phyloP scores from a whole-genome alignment of 2,329 filamentous ascomycete species.

The Periconia sp. region DNA sequence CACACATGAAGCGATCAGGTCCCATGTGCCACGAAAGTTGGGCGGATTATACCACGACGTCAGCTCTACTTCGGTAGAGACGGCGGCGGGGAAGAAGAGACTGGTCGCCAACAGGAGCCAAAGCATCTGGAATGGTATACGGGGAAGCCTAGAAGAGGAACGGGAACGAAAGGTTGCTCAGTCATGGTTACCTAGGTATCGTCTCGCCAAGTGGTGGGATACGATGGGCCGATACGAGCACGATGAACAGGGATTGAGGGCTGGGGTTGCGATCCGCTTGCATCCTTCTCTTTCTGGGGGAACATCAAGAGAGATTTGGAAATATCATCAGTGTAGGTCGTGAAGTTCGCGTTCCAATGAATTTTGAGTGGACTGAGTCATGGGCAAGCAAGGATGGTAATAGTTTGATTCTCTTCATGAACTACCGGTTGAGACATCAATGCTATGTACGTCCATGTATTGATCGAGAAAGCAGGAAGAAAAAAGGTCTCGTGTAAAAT shows the following conservation, averaged over 20 bases:
- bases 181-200: not conserved
- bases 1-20: conserved; percentile 21
- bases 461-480: too few relatives aligned
- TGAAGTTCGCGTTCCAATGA: too few relatives aligned
- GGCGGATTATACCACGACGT: conserved; percentile 22
- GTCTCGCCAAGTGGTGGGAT: not conserved
- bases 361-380: too few relatives aligned
- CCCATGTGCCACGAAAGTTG: conserved; percentile 15
- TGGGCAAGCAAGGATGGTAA: too few relatives aligned
- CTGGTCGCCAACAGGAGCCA: conserved; percentile 5
- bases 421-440: too few relatives aligned
- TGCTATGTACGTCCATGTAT: too few relatives aligned
- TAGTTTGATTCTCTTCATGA: too few relatives aligned
- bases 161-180: not conserved
- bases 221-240: too few relatives aligned
- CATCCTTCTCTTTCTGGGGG: not conserved
- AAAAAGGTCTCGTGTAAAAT: too few relatives aligned
- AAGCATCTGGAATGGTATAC: conserved; percentile 6
- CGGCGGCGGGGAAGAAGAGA: conserved; percentile 7
- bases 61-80: conserved; percentile 6
- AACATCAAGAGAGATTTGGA: too few relatives aligned
- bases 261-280: not conserved
- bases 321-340: too few relatives aligned
- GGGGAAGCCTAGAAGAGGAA: not conserved
- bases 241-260: not conserved